Conservation (phyloP, 306 rosid genomes). For the Arachis stenosperma region DNA sequence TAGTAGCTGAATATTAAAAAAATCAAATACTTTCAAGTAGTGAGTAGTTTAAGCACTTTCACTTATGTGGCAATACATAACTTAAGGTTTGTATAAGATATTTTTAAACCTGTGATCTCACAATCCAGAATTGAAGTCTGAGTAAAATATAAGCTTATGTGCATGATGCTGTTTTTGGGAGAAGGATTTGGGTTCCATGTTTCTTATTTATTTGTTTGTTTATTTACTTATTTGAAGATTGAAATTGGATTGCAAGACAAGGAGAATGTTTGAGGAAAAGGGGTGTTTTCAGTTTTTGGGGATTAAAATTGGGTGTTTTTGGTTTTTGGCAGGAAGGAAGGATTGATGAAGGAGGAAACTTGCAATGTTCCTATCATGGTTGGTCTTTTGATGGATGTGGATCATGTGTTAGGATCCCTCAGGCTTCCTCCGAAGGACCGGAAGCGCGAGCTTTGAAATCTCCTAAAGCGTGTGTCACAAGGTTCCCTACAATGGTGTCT, state of each 20-base stretch:
- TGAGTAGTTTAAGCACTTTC: too few relatives aligned
- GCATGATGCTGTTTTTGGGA: neutral
- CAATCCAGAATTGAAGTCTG: too few relatives aligned
- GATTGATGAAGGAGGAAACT: slow-evolving; percentile 87
- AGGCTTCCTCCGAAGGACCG: slow-evolving; percentile 85
- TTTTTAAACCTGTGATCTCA: too few relatives aligned
- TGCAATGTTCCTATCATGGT: slow-evolving; percentile 98
- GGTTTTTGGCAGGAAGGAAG: slow-evolving; percentile 78
- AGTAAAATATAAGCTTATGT: too few relatives aligned
- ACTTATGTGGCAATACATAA: too few relatives aligned
- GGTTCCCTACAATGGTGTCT: slow-evolving; percentile 83
- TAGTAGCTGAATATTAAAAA: too few relatives aligned
- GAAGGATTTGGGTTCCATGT: neutral
- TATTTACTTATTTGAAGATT: too few relatives aligned
- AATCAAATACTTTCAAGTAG: too few relatives aligned
- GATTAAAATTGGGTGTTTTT: slow-evolving; percentile 19
- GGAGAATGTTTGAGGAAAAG: neutral
- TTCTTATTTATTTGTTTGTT: too few relatives aligned
- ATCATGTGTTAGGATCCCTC: slow-evolving; percentile 83
- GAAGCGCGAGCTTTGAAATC: slow-evolving; percentile 84
- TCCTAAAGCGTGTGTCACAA: slow-evolving; percentile 81
- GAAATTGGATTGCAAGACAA: neutral
- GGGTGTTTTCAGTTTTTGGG: neutral
- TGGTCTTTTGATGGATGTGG: slow-evolving; percentile 96
- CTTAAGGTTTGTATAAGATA: too few relatives aligned